These are phyloP conservation scores for Agapanthus africanus DNA, from an alignment of 106 monocot genomes.

Conservation along the genomic window DNA sequence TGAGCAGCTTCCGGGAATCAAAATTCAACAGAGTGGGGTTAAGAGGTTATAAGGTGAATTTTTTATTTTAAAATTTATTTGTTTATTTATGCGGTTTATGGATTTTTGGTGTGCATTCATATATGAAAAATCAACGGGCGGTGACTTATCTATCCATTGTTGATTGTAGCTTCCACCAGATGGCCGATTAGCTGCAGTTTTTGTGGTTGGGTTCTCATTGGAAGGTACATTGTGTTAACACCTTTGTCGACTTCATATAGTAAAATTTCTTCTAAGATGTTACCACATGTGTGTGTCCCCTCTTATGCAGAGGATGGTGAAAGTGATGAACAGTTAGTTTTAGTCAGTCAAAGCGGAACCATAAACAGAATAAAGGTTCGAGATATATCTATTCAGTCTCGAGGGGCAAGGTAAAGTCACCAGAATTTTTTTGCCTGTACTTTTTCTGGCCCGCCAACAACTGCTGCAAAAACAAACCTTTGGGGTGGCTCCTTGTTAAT, in stretches of 20 bases:
- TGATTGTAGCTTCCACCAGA: conserved; percentile 58
- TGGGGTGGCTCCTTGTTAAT: neutral
- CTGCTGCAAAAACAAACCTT: no score
- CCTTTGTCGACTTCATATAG: neutral
- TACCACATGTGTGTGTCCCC: neutral
- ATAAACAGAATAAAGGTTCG: conserved; percentile 93
- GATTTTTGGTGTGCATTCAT: neutral
- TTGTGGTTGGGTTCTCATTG: conserved; percentile 79
- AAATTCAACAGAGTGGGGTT: conserved; percentile 74
- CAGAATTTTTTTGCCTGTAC: no score
- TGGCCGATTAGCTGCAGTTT: conserved; percentile 76
- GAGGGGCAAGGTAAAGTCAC: conserved; percentile 51
- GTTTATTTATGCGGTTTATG: neutral
- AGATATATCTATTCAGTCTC: conserved; percentile 83
- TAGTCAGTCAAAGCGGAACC: conserved; percentile 96
- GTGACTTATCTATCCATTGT: neutral
- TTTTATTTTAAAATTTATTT: no score
- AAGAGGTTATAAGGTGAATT: conserved; percentile 77
- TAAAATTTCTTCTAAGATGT: neutral
- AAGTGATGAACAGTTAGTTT: conserved; percentile 87
- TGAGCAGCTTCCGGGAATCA: conserved; percentile 67
- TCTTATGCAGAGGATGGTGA: conserved; percentile 68
- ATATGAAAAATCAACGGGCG: neutral
- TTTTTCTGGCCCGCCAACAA: no score
- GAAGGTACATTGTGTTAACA: conserved; percentile 38